Conservation (phyloP, 306 rosid species). For the Dicorynia guianensis region DNA sequence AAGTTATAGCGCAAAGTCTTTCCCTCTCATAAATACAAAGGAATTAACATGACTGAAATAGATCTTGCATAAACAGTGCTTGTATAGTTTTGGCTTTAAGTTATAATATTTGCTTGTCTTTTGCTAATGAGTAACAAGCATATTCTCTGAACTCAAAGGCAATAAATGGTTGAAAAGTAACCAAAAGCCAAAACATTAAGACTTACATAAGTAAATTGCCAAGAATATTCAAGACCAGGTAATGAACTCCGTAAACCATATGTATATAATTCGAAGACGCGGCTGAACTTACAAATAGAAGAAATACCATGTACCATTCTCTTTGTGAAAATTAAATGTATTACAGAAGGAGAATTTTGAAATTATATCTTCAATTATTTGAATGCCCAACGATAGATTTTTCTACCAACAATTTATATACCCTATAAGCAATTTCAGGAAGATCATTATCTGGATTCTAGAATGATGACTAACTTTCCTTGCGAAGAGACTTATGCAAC, state of each 20-base stretch:
- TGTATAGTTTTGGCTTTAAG: not conserved
- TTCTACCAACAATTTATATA: too few species aligned
- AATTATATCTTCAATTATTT: not conserved
- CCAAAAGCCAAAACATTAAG: not conserved
- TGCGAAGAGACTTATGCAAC: not conserved
- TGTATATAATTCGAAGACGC: not conserved
- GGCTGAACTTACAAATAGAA: not conserved
- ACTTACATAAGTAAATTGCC: too few species aligned
- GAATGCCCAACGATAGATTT: constrained; percentile 7
- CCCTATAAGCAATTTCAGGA: too few species aligned
- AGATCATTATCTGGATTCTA: not conserved
- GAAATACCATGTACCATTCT: not conserved
- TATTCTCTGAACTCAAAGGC: constrained; percentile 1
- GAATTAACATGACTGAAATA: not conserved
- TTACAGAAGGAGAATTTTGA: too few species aligned
- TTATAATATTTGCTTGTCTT: not conserved
- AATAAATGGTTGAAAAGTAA: not conserved
- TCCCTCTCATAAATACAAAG: too few species aligned
- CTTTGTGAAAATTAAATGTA: not conserved
- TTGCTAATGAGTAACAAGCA: constrained; percentile 14
- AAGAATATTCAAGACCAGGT: too few species aligned
- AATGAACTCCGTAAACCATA: not conserved
- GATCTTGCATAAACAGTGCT: not conserved
- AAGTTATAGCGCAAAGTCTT: not conserved
- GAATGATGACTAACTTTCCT: not conserved